These are phyloP conservation scores for Pseudocercospora cruenta DNA, from an alignment of 2,329 filamentous ascomycete genomes.

Conservation along the genomic window DNA sequence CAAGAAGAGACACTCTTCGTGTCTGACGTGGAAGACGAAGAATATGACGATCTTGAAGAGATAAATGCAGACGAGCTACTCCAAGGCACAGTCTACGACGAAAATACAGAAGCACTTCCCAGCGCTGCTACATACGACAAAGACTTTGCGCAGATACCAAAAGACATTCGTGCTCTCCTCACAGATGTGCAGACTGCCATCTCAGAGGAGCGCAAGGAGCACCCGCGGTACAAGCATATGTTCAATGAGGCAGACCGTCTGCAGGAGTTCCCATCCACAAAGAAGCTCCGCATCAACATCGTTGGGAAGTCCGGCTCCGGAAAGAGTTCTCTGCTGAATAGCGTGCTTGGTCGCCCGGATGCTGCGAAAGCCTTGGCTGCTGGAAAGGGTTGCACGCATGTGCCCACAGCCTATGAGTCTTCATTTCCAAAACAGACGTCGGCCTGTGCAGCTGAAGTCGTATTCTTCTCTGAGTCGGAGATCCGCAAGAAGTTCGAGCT, in stretches of 20 bases:
- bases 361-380: conserved; percentile 7
- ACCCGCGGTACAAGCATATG: background rate
- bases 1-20: background rate
- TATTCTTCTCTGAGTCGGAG: conserved; percentile 1
- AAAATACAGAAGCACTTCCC: background rate
- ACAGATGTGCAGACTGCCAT: background rate
- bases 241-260: background rate
- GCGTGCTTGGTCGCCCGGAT: conserved; percentile 4
- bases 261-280: background rate
- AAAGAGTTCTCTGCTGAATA: conserved; percentile 17
- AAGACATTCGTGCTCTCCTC: background rate
- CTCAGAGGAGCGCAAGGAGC: background rate
- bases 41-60: background rate
- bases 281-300: conserved; percentile 16
- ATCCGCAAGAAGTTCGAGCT: conserved; percentile 2
- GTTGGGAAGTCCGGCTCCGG: conserved; percentile 18
- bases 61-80: background rate
- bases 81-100: background rate
- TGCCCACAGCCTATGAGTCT: conserved; percentile 14
- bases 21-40: background rate
- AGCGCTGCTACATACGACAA: background rate
- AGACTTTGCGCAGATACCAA: background rate
- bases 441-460: background rate
- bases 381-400: conserved; percentile 12
- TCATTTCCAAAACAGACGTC: background rate